These are phyloP conservation scores for Trypanosoma caninum DNA, from an alignment of 208 protist species.

Conservation along the genomic window DNA sequence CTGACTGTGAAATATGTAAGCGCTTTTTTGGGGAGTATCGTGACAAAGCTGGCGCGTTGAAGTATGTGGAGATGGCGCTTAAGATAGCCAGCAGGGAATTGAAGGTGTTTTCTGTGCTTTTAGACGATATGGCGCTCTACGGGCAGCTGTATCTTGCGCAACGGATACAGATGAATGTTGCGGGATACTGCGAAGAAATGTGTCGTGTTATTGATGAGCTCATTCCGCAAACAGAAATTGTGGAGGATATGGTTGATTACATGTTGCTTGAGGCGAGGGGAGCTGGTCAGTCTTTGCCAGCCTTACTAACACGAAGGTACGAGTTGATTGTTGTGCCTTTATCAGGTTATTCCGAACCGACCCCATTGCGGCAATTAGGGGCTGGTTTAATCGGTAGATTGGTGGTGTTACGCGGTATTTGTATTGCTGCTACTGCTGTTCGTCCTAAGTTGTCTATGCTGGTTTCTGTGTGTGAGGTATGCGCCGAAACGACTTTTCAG, in stretches of 20 bases:
- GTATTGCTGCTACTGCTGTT: slow-evolving; percentile 83
- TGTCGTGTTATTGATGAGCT: slow-evolving; percentile 69
- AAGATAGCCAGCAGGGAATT: slow-evolving; percentile 38
- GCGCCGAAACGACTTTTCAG: slow-evolving; percentile 86
- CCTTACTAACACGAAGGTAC: slow-evolving; percentile 64
- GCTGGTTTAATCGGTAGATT: slow-evolving; percentile 76
- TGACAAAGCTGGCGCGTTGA: slow-evolving; percentile 41
- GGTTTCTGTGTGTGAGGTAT: slow-evolving; percentile 88
- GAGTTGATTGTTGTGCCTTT: slow-evolving; percentile 69
- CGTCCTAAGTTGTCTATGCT: slow-evolving; percentile 81
- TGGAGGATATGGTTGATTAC: slow-evolving; percentile 74
- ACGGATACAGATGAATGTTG: slow-evolving; percentile 83
- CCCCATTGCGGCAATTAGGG: slow-evolving; percentile 68
- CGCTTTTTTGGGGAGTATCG: slow-evolving; percentile 65
- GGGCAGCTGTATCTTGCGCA: slow-evolving; percentile 75
- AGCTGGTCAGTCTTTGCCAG: slow-evolving; percentile 61
- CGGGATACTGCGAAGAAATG: slow-evolving; percentile 81
- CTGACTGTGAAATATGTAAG: slow-evolving; percentile 68
- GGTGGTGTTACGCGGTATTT: slow-evolving; percentile 80
- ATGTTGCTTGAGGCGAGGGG: slow-evolving; percentile 54
- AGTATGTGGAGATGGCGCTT: slow-evolving; percentile 48
- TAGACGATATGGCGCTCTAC: slow-evolving; percentile 68
- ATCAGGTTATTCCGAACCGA: slow-evolving; percentile 30
- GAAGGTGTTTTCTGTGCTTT: slow-evolving; percentile 43
- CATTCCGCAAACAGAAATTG: slow-evolving; percentile 40